Conservation (phyloP, 768 basidiomycete species). For the Lactifluus piperatus region DNA sequence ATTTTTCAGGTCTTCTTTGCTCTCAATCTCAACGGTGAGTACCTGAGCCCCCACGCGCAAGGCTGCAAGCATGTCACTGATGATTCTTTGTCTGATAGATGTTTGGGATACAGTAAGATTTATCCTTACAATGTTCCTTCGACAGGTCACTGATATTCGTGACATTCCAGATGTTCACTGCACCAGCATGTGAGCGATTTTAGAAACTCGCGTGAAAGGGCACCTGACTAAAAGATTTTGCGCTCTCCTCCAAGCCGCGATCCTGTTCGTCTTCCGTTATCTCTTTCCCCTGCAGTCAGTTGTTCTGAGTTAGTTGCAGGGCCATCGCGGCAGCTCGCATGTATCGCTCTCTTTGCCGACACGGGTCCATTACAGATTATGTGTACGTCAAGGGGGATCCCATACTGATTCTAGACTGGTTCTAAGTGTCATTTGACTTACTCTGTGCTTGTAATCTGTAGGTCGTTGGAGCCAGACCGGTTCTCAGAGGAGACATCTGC, state of each 20-base stretch:
- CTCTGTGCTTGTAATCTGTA: neutral
- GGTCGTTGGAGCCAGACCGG: neutral
- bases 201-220: neutral
- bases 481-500: neutral
- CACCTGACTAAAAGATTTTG: neutral
- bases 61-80: neutral
- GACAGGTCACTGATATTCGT: neutral
- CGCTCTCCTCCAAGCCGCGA: neutral
- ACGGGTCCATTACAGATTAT: slow-evolving; percentile 1
- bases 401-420: neutral
- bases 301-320: neutral
- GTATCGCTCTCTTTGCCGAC: neutral
- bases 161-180: neutral
- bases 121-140: neutral
- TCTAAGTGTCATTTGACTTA: neutral
- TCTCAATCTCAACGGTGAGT: neutral
- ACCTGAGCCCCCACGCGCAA: neutral
- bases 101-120: neutral
- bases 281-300: neutral
- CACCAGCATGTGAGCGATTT: neutral
- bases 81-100: neutral
- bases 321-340: slow-evolving; percentile 4
- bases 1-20: neutral
- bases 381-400: neutral
- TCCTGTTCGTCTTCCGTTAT: neutral